Evolutionary conservation across 495 filamentous ascomycete genomes (phyloP), one percentile per base, ranked within the genome.

Genomic region (Delitschia confertaspora): DNA sequence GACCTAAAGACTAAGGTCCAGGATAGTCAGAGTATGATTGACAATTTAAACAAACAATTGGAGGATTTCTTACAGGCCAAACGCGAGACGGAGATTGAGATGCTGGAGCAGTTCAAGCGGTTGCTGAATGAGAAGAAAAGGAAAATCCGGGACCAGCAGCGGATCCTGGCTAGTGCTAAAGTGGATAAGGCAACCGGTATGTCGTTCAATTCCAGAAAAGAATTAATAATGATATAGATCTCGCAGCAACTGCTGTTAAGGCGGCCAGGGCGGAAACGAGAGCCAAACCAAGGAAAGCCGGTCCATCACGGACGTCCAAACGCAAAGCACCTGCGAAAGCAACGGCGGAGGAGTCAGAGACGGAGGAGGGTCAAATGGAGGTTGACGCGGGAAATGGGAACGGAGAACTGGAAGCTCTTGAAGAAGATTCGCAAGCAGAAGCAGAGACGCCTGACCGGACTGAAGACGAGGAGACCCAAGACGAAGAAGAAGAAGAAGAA

Each of bases 101-200:
- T 93, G 4, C 63, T 93, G 2, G 69, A 74, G 26, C 87, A 84
- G 57, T 85, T 87, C 42, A 71, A 71, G 24, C 68, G 73, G 14
- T 60, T 93, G 1, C 61, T 94, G 0, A 94, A 94, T 50, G 78
- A 80, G 53, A 94, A 94, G 64, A 94, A 94, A 62, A 67, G 84
- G n/a, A 93, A 91, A 62, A 89, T 94, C 17, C 68, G 85, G 21
- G 81, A 89, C 47, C 83, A 91, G 58, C 80, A 86, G 48, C 71
- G 79, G 14, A 53, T 88, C 6, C 60, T 91, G 4, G 72, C 69
- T 11, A 66, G 69, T n/a, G 73, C 76, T 5, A 76, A 71, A 26
- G 60, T 74, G 6, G 75, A 82, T 56, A 60, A 69, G 0, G 55
- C 61, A 1, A 47, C 45, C 11, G 59, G 55, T 50, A 52, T 53